Base-by-base conservation (phyloP, 78 protist species). In the Dictyostelium citrinum region DNA sequence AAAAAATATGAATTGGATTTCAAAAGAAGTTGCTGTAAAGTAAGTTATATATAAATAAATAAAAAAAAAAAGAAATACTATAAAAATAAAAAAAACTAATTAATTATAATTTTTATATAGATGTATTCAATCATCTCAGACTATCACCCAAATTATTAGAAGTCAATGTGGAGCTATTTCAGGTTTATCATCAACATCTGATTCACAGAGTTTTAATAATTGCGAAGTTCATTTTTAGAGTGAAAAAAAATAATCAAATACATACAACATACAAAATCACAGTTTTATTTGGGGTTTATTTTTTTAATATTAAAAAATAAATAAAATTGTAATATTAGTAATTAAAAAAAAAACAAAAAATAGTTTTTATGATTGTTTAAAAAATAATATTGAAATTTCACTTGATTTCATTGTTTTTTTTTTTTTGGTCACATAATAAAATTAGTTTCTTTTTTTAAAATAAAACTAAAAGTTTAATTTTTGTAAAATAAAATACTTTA, bases 21-120 rank as follows among this genome's bases (percentile, higher is more conserved):
- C 84, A 24, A 80, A 55, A 35, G 51, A 80, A n/a, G 46, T 80
- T 35, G 35, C 84, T 12, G 20, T 39, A 17, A 49, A 80, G 84
- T 80, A 80, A 35, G 45, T 31, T 29, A 29, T 29, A 29, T 29
- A 49, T 14, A 12, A 29, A 14, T 16, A 4, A 22, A 45, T 22
- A 20, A 33, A 27, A 39, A 41, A 29, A 14, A 76, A 76, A 55
- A 55, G 20, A 55, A 55, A 16, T 55, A 2, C n/a, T n/a, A n/a
- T n/a, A 55, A 55, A 55, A 55, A 55, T 49, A 45, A 45, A 45
- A 45, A 12, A 49, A 49, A 16, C 20, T 55, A 20, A 20, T 20
- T 55, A 5, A 55, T 5, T 20, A 5, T 20, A 6, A 39, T 49
- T 49, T 78, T 1, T 27, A 27, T 20, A 29, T 31, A 79, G 84